A percentile compares a stretch with the other conserved stretches of the same genome.
These are phyloP conservation scores for Galium porrigens DNA, from an alignment of 305 asterid species.

Conservation along the genomic window DNA sequence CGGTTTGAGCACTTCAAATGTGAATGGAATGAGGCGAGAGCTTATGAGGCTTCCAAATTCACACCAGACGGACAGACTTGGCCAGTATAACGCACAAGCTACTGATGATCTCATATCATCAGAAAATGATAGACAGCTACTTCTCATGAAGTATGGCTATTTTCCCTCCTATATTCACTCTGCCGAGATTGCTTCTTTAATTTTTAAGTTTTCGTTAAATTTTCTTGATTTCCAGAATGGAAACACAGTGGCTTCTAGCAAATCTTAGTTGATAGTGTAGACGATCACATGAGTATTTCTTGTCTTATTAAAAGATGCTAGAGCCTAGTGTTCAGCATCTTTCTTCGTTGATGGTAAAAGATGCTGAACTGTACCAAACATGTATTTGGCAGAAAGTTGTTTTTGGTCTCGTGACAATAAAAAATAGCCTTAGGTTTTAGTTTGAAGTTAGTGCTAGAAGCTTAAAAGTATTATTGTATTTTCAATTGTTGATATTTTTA, in stretches of 20 bases:
- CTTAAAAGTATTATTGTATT: neutral
- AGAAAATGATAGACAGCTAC: slow-evolving; percentile 76
- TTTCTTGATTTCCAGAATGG: neutral
- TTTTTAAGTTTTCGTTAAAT: neutral
- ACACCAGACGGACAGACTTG: slow-evolving; percentile 39
- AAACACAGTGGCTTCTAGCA: neutral
- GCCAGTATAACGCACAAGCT: slow-evolving; percentile 34
- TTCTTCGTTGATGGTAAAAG: no score
- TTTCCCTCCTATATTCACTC: neutral
- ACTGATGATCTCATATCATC: slow-evolving; percentile 74
- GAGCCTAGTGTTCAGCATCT: neutral
- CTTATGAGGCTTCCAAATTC: slow-evolving; percentile 74
- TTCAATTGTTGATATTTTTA: neutral
- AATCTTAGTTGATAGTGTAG: neutral
- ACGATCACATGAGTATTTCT: neutral
- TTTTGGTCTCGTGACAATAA: neutral
- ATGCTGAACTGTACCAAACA: neutral
- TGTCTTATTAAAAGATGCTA: neutral
- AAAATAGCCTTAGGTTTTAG: neutral
- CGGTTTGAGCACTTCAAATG: slow-evolving; percentile 54
- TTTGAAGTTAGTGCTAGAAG: neutral
- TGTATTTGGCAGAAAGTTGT: neutral
- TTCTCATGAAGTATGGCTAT: slow-evolving; percentile 57
- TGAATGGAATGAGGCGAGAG: slow-evolving; percentile 66
- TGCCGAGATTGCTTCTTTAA: neutral